Evolutionary conservation across 108 stramenopile genomes (phyloP).

Genomic region (Discostella stelligeroides): DNA sequence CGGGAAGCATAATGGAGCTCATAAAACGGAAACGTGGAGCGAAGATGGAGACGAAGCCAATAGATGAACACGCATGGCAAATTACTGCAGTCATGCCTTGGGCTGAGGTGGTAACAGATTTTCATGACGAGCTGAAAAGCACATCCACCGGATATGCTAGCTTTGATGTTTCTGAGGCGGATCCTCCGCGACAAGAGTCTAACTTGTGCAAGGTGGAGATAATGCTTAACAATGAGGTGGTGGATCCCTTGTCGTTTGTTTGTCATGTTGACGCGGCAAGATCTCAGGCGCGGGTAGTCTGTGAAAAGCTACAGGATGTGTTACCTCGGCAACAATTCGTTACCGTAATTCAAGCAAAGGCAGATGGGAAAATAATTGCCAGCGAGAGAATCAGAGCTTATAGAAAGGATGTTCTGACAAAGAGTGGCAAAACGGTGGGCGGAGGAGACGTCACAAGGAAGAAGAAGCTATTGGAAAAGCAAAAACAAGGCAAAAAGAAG

Average conservation of each 20-base stretch:
- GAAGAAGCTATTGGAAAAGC: slow-evolving; percentile 98
- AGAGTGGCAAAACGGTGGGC: slow-evolving; percentile 92
- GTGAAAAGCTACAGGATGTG: slow-evolving; percentile 89
- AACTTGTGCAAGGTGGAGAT: slow-evolving; percentile 95
- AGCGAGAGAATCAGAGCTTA: slow-evolving; percentile 88
- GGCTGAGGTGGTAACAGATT: slow-evolving; percentile 89
- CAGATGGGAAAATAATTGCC: slow-evolving; percentile 85
- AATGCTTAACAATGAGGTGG: slow-evolving; percentile 88
- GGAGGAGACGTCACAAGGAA: slow-evolving; percentile 97
- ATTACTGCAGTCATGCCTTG: slow-evolving; percentile 87
- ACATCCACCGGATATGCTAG: slow-evolving; percentile 80
- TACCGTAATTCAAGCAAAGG: slow-evolving; percentile 97
- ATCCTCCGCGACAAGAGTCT: slow-evolving; percentile 71
- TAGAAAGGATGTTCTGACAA: slow-evolving; percentile 96
- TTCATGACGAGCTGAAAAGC: slow-evolving; percentile 85
- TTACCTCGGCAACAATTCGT: slow-evolving; percentile 98
- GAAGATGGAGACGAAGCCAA: slow-evolving; percentile 69
- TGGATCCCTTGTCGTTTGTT: slow-evolving; percentile 93
- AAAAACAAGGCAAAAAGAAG: slow-evolving; percentile 97
- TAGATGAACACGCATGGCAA: slow-evolving; percentile 86
- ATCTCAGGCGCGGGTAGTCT: slow-evolving; percentile 77
- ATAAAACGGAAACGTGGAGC: slow-evolving; percentile 78
- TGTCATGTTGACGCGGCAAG: slow-evolving; percentile 85
- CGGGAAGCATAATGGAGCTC: slow-evolving; percentile 87
- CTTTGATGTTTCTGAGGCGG: slow-evolving; percentile 73